Conservation (phyloP, 306 rosid genomes). For the Nissolia schottii region DNA sequence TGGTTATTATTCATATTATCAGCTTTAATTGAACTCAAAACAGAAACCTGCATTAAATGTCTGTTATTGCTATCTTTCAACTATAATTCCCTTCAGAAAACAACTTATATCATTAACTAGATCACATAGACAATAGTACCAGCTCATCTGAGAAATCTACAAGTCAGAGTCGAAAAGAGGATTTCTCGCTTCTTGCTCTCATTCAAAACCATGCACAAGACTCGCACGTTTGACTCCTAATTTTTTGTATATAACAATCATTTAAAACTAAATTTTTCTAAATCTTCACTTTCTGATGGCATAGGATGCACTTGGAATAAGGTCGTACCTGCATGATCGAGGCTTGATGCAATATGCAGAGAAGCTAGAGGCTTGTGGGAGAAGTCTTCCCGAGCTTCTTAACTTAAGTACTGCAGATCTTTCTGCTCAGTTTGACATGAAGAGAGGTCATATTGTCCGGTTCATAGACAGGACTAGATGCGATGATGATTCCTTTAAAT, state of each 20-base stretch:
- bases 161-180: too few relatives aligned
- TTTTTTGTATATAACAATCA: too few relatives aligned
- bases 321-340: slow-evolving; percentile 82
- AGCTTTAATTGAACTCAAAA: too few relatives aligned
- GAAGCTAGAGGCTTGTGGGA: slow-evolving; percentile 51
- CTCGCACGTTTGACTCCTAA: too few relatives aligned
- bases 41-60: background rate
- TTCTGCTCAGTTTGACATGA: slow-evolving; percentile 56
- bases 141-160: too few relatives aligned
- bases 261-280: background rate
- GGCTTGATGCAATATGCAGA: slow-evolving; percentile 77
- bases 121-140: too few relatives aligned
- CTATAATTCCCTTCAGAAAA: too few relatives aligned
- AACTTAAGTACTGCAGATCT: slow-evolving; percentile 43
- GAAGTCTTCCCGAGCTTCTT: slow-evolving; percentile 51
- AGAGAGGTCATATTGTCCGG: slow-evolving; percentile 88
- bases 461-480: slow-evolving; percentile 47
- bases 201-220: too few relatives aligned
- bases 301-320: slow-evolving; percentile 74
- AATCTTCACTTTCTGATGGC: background rate
- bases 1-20: background rate
- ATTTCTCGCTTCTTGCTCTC: too few relatives aligned
- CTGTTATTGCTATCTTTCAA: background rate
- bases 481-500: slow-evolving; percentile 29
- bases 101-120: too few relatives aligned